Base-by-base conservation (phyloP, 148 eudicot genomes). In the Salicornia ramosissima region DNA sequence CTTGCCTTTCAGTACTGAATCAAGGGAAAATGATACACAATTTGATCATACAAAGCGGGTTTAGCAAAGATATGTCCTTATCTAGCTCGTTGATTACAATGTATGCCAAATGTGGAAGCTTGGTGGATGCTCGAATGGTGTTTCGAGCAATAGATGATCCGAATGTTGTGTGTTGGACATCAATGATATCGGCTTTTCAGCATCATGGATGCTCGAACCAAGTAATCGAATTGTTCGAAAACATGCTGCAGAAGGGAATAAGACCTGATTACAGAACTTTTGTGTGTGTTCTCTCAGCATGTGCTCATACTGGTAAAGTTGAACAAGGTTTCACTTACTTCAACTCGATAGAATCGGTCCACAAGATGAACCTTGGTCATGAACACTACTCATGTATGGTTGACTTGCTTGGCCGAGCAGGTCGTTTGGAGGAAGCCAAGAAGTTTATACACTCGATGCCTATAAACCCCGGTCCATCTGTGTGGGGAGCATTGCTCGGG, bases 361-460 rank as follows among this genome's bases (percentile, higher is more conserved):
- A 78, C 67, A 71, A 66, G 25, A 56, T 80, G 47, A 77, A 66
- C 53, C 80, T 79, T 21, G 80, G 86, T 43, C 78, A 64, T 53
- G 86, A 82, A 77, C 86, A 75, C 63, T 75, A 80, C 54, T 82
- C 83, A 64, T 80, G 85, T 65, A 84, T 86, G 85, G 86, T 84
- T 72, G 87, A 86, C 74, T 54, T 82, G 75, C 90, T 86, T 67
- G 83, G 90, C 61, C 83, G 83, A 68, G 84, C 86, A 42, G 87
- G 90, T 69, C 70, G 67, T 49, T 72, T 84, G 81, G 80, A 67
- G 49, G 87, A 86, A 56, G 90, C 87, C 25, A 79, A 76, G 65
- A 77, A 68, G 18, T 83, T 86, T 59, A 67, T 81, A 30, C 80
- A 76, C 49, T 68, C 84, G 22, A 82, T 86, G 84, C 81, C 90